Evolutionary conservation across 805 yeast species (phyloP).

Genomic region (Wickerhamomyces bovis): DNA sequence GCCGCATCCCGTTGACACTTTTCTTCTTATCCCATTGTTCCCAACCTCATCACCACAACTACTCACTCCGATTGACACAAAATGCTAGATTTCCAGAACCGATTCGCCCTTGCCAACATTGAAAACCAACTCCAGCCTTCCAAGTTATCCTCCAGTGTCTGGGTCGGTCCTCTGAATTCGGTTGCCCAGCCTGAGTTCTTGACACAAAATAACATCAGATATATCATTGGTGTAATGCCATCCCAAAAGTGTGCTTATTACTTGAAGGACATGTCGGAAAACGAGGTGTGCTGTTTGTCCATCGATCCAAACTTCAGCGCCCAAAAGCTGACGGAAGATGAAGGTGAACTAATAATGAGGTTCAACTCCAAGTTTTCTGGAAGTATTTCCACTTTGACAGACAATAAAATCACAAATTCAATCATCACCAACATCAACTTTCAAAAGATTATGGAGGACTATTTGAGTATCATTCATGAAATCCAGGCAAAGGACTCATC

Average conservation of each 20-base stretch:
- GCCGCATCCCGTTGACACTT: neutral
- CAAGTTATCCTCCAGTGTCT: slow-evolving; percentile 33
- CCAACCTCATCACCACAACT: neutral
- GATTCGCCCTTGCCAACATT: slow-evolving; percentile 20
- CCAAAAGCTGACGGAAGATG: slow-evolving; percentile 23
- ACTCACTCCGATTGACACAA: neutral
- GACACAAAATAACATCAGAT: slow-evolving; percentile 32
- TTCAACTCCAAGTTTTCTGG: slow-evolving; percentile 24
- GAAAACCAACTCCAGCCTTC: slow-evolving; percentile 33
- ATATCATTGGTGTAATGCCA: slow-evolving; percentile 31
- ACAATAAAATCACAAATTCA: slow-evolving; percentile 18
- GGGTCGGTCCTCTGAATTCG: slow-evolving; percentile 42
- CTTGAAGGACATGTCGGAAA: slow-evolving; percentile 23
- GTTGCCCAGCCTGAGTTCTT: slow-evolving; percentile 34
- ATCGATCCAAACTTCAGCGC: slow-evolving; percentile 30
- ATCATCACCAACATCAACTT: slow-evolving; percentile 21
- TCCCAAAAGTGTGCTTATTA: slow-evolving; percentile 27
- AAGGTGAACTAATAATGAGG: slow-evolving; percentile 20
- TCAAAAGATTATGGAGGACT: slow-evolving; percentile 21
- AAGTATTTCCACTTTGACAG: slow-evolving; percentile 14
- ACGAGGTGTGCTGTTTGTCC: slow-evolving; percentile 24
- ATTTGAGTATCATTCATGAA: slow-evolving; percentile 12
- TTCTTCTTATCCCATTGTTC: neutral
- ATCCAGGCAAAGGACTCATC: slow-evolving; percentile 20
- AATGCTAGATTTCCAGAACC: slow-evolving; percentile 22